Conservation (phyloP, 805 yeast genomes). For the Saturnispora hagleri region DNA sequence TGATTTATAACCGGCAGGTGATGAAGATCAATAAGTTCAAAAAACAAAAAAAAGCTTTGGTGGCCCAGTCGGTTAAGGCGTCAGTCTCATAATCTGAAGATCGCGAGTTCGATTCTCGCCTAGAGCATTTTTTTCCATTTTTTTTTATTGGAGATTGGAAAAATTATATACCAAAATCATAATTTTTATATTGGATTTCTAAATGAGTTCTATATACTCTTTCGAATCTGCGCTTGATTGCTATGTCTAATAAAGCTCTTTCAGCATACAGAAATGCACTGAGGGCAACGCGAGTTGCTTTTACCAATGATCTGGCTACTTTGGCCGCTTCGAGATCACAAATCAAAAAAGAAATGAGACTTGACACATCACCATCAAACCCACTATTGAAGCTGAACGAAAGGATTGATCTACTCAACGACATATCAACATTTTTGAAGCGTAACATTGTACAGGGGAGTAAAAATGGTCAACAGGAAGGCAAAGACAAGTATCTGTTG, state of each 20-base stretch:
- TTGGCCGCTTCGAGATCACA: slow-evolving; percentile 51
- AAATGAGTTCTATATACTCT: not conserved
- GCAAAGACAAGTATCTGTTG: slow-evolving; percentile 41
- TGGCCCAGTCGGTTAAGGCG: slow-evolving; percentile 32
- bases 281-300: slow-evolving; percentile 57
- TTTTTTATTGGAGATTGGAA: not conserved
- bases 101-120: slow-evolving; percentile 35
- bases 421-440: slow-evolving; percentile 59
- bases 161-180: not conserved
- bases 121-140: slow-evolving; percentile 20
- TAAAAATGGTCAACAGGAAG: slow-evolving; percentile 29
- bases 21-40: too few relatives aligned
- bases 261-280: slow-evolving; percentile 56
- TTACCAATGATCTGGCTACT: slow-evolving; percentile 39
- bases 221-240: too few relatives aligned
- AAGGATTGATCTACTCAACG: slow-evolving; percentile 49
- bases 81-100: slow-evolving; percentile 28
- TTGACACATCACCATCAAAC: slow-evolving; percentile 31
- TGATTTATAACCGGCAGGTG: too few relatives aligned
- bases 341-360: slow-evolving; percentile 44
- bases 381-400: slow-evolving; percentile 39
- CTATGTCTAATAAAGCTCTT: slow-evolving; percentile 19
- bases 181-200: not conserved
- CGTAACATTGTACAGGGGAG: slow-evolving; percentile 86
- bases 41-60: slow-evolving; percentile 18